These are phyloP conservation scores for Xylaria digitata DNA, from an alignment of 2,329 filamentous ascomycete genomes.

Conservation along the genomic window DNA sequence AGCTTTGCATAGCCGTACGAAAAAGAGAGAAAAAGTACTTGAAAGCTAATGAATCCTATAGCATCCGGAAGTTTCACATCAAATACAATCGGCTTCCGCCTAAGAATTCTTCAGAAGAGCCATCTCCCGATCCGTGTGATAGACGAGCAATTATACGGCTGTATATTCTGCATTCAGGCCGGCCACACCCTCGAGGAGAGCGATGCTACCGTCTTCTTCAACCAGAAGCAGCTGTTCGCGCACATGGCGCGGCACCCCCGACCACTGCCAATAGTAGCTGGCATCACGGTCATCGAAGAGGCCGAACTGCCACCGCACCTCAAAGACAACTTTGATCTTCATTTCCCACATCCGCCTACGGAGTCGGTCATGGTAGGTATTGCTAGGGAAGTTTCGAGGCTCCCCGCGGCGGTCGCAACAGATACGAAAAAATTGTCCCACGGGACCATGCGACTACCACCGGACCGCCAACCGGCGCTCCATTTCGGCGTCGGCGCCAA, in stretches of 20 bases:
- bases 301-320: slow-evolving; percentile 54
- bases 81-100: slow-evolving; percentile 60
- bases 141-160: slow-evolving; percentile 66
- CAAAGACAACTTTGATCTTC: slow-evolving; percentile 65
- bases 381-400: slow-evolving; percentile 53
- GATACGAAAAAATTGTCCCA: slow-evolving; percentile 62
- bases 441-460: slow-evolving; percentile 57
- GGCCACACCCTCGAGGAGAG: slow-evolving; percentile 64
- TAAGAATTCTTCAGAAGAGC: slow-evolving; percentile 67
- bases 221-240: slow-evolving; percentile 62
- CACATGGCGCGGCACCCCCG: slow-evolving; percentile 66
- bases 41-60: slow-evolving; percentile 42
- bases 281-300: slow-evolving; percentile 61
- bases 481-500: slow-evolving; percentile 62
- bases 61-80: slow-evolving; percentile 61
- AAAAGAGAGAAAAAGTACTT: background rate
- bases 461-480: slow-evolving; percentile 58
- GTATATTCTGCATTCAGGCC: slow-evolving; percentile 64
- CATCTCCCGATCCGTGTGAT: slow-evolving; percentile 62
- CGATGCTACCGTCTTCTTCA: slow-evolving; percentile 68
- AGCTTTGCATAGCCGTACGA: background rate
- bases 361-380: slow-evolving; percentile 58
- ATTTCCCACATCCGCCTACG: slow-evolving; percentile 57
- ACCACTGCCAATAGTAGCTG: slow-evolving; percentile 62
- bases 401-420: slow-evolving; percentile 59